Evolutionary conservation across 805 yeast genomes (phyloP), one percentile per base, ranked within the genome.

Genomic region (Saturnispora kantuleensis): DNA sequence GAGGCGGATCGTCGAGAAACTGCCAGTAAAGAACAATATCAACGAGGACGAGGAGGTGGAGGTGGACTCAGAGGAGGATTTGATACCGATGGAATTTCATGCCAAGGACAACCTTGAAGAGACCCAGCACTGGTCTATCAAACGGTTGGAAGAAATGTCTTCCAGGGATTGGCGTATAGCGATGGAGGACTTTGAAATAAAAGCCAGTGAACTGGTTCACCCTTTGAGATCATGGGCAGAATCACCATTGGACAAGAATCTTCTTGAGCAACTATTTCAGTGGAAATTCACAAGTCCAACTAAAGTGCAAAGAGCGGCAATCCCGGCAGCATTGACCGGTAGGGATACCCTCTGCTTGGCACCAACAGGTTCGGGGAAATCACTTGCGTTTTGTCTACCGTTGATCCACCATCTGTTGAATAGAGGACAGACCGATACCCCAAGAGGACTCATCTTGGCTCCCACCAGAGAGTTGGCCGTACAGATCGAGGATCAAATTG

Each of bases 351-450:
- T 89, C 16, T 97, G 96, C 11, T 74, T 89, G n/a, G 97, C 97
- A 0, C 88, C 88, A 52, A 90, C 98, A 0, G 98, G 98, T 10
- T 84, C 95, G 1, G 98, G 98, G 54, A 90, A 93, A 58, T 90
- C 98, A 0, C 67, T 89, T 10, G 82, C 94, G 2, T 90, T 81
- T 61, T 59, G 84, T 10, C 61, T 90, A 2, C 97, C 98, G 0
- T 62, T 86, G 41, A 56, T 84, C 9, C 59, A 77, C 2, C 78
- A 76, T 50, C 65, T 82, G 12, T 50, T 63, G 63, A 73, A 60
- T 56, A 66, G 35, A 76, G 78, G 1, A 57, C 67, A 15, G 53
- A 76, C 21, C 74, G 71, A 45, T 31, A 42, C 2, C 67, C 65
- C 56, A 81, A 82, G 50, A 87, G 95, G 0, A 0, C 61, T 93